Evolutionary conservation across 2,329 filamentous ascomycete species (phyloP), one percentile per base, ranked within the genome.

Genomic region (Talaromyces sp.): DNA sequence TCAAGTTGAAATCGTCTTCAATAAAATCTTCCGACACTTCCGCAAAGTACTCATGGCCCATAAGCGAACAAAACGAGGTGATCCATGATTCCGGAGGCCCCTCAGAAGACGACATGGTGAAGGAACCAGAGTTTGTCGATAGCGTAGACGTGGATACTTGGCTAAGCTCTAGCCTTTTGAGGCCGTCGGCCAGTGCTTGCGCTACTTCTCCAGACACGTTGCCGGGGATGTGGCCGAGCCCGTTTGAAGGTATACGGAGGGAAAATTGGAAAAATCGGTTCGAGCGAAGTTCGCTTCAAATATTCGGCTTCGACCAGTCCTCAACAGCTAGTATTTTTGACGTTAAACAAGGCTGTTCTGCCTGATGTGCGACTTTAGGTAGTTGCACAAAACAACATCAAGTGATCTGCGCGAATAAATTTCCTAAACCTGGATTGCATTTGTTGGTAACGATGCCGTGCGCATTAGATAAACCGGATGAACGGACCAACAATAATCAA

Each of bases 11-110:
- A 77, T 99, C 94, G 86, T 99, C 94, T 76, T 99, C 94, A 72
- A 99, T 97, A 70, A 99, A 99, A 72, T 99, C 94, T 78, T 99
- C 94, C 52, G 91, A 94, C 56, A 99, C 93, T 80, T 99, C 94
- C 64, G 94, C 94, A 76, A 99, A 99, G 80, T 97, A 99, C 77
- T 99, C 94, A 75, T 99, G 94, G 63, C 94, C 94, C 62, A 97
- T 85, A 52, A 97, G 82, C 43, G 91, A 92, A 81, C 94, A 99
- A 76, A 97, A 99, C 61, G 92, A 95, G 65, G 91, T 89, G 80
- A 99, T 97, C 94, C 94, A 99, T 59, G 92, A 96, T 81, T 99
- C 94, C 67, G 83, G 81, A 50, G 83, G 81, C 65, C 74, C 75
- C 65, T 76, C 74, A 54, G 75, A 77, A 61, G 74, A 74, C 63